phyloP scores from a whole-genome alignment of 129 eudicot genomes.

The Flaveria robusta region DNA sequence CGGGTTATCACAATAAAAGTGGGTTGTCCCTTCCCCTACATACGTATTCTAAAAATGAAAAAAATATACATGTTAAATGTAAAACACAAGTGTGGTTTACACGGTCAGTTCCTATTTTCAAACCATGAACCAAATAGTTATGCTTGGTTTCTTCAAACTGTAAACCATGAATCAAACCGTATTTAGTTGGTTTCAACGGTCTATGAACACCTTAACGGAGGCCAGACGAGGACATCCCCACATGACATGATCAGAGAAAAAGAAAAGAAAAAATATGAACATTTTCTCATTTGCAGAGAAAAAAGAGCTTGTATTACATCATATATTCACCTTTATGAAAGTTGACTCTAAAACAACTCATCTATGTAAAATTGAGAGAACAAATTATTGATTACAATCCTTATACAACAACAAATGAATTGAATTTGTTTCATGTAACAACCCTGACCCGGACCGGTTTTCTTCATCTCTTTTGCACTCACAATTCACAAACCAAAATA shows the following conservation, averaged over 20 bases:
- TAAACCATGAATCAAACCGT: too few species aligned
- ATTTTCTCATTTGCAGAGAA: neutral
- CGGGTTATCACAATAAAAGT: too few species aligned
- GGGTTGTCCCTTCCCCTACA: too few species aligned
- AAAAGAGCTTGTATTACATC: neutral
- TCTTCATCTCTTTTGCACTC: neutral
- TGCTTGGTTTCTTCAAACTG: neutral
- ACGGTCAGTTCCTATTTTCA: too few species aligned
- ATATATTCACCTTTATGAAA: neutral
- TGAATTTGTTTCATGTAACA: neutral
- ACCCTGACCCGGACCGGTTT: neutral
- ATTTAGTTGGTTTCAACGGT: neutral
- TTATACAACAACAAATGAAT: constrained; percentile 18
- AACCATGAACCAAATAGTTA: neutral
- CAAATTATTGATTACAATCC: neutral
- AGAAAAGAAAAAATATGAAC: neutral
- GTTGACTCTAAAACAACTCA: constrained; percentile 9
- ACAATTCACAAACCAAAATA: constrained; percentile 6
- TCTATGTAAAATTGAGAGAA: neutral
- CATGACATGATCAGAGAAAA: neutral
- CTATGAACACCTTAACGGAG: neutral
- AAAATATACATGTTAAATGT: too few species aligned
- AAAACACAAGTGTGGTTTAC: too few species aligned
- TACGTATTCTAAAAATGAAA: too few species aligned
- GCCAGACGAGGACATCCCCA: neutral